These are phyloP conservation scores for Gossypium sturtianum DNA, from an alignment of 345 rosid species.

Conservation along the genomic window DNA sequence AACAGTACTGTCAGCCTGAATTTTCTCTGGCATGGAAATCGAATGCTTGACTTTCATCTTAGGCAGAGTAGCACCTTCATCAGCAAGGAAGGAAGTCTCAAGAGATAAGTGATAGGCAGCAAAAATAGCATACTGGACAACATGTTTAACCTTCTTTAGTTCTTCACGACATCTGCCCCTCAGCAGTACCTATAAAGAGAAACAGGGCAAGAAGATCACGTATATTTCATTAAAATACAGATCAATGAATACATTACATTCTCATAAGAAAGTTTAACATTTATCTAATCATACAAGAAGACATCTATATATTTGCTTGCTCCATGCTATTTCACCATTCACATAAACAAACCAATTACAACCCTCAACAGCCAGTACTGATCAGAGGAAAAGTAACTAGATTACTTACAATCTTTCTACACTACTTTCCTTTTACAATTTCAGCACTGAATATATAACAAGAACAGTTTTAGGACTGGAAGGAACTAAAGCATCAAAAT, in stretches of 20 bases:
- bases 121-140: conserved; percentile 85
- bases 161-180: conserved; percentile 73
- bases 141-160: conserved; percentile 90
- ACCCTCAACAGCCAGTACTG: background rate
- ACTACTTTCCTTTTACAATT: background rate
- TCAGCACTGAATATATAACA: background rate
- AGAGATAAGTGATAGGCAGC: conserved; percentile 94
- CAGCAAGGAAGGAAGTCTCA: conserved; percentile 97
- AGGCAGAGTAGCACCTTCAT: conserved; percentile 98
- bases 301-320: background rate
- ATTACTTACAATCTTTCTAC: background rate
- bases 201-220: background rate
- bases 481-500: conserved; percentile 4
- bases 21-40: conserved; percentile 37
- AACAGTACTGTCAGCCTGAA: conserved; percentile 31
- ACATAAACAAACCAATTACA: background rate
- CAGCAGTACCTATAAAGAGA: conserved; percentile 57
- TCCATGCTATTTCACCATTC: background rate
- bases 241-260: background rate
- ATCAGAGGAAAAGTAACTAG: background rate
- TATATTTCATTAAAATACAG: background rate
- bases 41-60: conserved; percentile 39
- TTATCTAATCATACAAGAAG: background rate
- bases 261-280: background rate
- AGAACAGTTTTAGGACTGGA: background rate